A percentile compares a stretch with the other conserved stretches of the same genome.
phyloP scores from a whole-genome alignment of 2,329 filamentous ascomycete species.

The Ceratocystis lukuohia region DNA sequence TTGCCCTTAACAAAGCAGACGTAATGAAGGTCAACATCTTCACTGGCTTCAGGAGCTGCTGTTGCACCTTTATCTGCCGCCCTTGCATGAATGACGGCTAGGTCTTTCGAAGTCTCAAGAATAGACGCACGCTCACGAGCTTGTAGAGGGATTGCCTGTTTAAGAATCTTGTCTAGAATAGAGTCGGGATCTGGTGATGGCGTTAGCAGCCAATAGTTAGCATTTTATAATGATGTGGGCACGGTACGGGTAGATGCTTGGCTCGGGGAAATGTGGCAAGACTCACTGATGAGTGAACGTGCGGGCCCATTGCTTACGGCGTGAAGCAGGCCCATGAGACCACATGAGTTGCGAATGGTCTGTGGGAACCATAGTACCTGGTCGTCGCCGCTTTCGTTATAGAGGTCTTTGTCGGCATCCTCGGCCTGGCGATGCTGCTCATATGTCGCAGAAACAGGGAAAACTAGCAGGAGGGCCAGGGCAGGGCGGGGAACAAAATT shows the following conservation, averaged over 20 bases:
- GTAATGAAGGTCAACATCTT: slow-evolving; percentile 84
- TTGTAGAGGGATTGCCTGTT: slow-evolving; percentile 54
- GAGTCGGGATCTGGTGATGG: slow-evolving; percentile 33
- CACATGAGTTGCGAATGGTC: slow-evolving; percentile 88
- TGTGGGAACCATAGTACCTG: slow-evolving; percentile 92
- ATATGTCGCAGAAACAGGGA: slow-evolving; percentile 70
- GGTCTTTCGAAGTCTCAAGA: slow-evolving; percentile 59
- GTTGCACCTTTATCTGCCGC: slow-evolving; percentile 72
- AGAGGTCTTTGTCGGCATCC: slow-evolving; percentile 50
- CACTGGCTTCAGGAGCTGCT: slow-evolving; percentile 59
- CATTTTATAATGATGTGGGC: not conserved
- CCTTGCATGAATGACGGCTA: slow-evolving; percentile 65
- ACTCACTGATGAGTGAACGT: slow-evolving; percentile 43
- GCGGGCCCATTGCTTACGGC: slow-evolving; percentile 66
- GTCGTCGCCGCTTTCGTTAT: slow-evolving; percentile 49
- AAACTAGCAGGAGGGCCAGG: slow-evolving; percentile 79
- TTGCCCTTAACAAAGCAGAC: slow-evolving; percentile 77
- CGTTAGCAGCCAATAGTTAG: not conserved
- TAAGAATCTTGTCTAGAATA: slow-evolving; percentile 51
- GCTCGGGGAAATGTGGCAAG: slow-evolving; percentile 6
- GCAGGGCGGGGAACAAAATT: slow-evolving; percentile 79
- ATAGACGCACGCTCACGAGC: slow-evolving; percentile 55
- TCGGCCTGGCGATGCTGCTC: slow-evolving; percentile 62
- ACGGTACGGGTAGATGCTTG: not conserved
- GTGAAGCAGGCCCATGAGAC: slow-evolving; percentile 77